A percentile compares a stretch with the other conserved stretches of the same genome.
Conservation (phyloP, 305 asterid genomes). For the Plantago coronopus region DNA sequence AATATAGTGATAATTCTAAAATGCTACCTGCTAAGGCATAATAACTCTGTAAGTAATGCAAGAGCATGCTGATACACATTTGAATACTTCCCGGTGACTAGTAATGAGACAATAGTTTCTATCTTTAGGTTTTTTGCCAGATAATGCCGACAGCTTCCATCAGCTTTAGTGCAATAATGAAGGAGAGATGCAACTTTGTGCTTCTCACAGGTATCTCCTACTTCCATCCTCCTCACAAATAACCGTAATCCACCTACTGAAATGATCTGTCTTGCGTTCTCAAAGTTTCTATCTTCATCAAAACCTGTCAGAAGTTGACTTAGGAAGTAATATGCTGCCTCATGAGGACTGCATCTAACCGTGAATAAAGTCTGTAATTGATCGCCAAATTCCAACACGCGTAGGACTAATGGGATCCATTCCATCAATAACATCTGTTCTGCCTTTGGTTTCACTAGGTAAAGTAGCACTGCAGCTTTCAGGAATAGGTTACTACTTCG, state of each 20-base stretch:
- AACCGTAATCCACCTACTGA: constrained; percentile 66
- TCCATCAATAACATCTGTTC: constrained; percentile 62
- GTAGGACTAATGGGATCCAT: constrained; percentile 73
- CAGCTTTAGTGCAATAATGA: constrained; percentile 51
- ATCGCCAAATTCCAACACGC: constrained; percentile 76
- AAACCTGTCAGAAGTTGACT: constrained; percentile 57
- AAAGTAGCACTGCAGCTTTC: constrained; percentile 70
- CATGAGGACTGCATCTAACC: constrained; percentile 54
- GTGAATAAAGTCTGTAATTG: constrained; percentile 55
- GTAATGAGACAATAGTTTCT: constrained; percentile 38
- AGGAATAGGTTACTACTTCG: constrained; percentile 64
- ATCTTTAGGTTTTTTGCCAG: constrained; percentile 53
- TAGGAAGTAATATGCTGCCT: constrained; percentile 66
- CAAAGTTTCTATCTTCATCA: constrained; percentile 52
- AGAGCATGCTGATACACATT: constrained; percentile 35
- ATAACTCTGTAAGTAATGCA: constrained; percentile 52
- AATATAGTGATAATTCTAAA: neutral
- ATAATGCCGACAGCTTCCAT: constrained; percentile 66
- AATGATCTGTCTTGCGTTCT: constrained; percentile 57
- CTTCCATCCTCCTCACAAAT: constrained; percentile 56
- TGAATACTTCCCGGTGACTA: constrained; percentile 31
- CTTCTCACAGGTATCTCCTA: constrained; percentile 55
- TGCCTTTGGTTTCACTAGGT: constrained; percentile 63
- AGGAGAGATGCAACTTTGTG: constrained; percentile 45
- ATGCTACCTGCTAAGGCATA: constrained; percentile 64